phyloP scores from a whole-genome alignment of 192 early-diverging fungal species.

The Rhizophagus prolifer region DNA sequence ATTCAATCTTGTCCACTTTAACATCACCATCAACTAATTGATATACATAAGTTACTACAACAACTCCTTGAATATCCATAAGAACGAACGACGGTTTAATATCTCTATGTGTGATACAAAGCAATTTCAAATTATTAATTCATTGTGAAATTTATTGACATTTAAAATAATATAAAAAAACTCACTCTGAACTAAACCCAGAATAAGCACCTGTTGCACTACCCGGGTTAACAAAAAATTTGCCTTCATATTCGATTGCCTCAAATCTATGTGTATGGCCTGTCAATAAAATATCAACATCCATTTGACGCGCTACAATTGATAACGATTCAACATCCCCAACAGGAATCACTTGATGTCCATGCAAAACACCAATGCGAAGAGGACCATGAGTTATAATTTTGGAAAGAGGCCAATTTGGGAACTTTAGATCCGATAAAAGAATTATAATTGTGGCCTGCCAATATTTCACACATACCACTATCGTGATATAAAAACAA shows the following conservation, averaged over 20 bases:
- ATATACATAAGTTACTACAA: constrained; percentile 88
- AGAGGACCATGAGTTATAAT: constrained; percentile 63
- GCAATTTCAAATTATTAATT: constrained; percentile 2
- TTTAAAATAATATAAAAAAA: background rate
- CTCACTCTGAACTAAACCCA: constrained; percentile 20
- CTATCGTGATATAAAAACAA: no score
- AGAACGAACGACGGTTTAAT: constrained; percentile 90
- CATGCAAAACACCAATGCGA: constrained; percentile 78
- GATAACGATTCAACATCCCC: constrained; percentile 71
- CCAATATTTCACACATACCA: no score
- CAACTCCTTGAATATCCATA: constrained; percentile 83
- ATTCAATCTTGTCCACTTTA: constrained; percentile 92
- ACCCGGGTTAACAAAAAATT: constrained; percentile 96
- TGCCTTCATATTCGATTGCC: constrained; percentile 87
- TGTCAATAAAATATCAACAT: constrained; percentile 86
- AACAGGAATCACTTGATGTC: constrained; percentile 84
- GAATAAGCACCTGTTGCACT: constrained; percentile 87
- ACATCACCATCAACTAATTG: constrained; percentile 89
- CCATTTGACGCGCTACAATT: constrained; percentile 81
- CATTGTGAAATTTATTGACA: background rate
- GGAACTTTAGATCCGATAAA: constrained; percentile 34
- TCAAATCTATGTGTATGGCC: constrained; percentile 91
- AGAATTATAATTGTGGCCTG: background rate
- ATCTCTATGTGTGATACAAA: constrained; percentile 43
- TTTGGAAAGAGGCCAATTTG: constrained; percentile 60